Base-by-base conservation (phyloP, 768 basidiomycete species). In the Cantharellus anzutake region DNA sequence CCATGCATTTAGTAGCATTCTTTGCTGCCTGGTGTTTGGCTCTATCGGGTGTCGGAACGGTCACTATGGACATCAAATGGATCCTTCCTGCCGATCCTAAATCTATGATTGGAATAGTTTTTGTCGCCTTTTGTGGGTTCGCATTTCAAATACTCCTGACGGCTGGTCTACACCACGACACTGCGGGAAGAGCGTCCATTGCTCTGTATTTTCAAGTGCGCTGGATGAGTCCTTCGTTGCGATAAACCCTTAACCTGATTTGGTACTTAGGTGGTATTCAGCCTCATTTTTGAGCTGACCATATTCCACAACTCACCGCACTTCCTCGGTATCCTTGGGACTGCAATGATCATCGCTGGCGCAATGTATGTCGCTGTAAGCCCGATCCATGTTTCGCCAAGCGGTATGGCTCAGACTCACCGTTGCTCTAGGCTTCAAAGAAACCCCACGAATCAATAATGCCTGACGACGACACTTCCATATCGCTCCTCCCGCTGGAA, bases 1-100 rank as follows among this genome's bases (percentile, higher is more conserved):
- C 87, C 0, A 68, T 89, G 60, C 89, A 93, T 67, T 73, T 78
- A 2, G 74, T 90, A 64, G 70, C 75, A 0, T 86, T 78, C 59
- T 89, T 83, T 68, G 80, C 83, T 1, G 67, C 75, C 4, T 73
- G 78, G 63, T 82, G 78, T 57, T 75, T 81, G 0, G 64, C 75
- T 34, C 69, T 70, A 2, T 72, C 70, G 1, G 64, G 34, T 42
- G 35, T 57, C 14, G 56, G 38, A 11, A 2, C 56, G 14, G 11
- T 39, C 14, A 38, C 38, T 14, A 14, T 57, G 56, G 14, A 2
- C 11, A 55, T 7, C 14, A 69, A 4, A 39, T 73, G 59, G 70
- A 63, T 58, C 64, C 66, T 55, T n/a, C 44, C 51, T n/a, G 69
- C 70, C 42, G 51, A 67, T 59, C 2, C 37, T 5, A 59, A 44